Evolutionary conservation across 2,329 filamentous ascomycete genomes (phyloP).

Genomic region (Ustilaginoidea virens): DNA sequence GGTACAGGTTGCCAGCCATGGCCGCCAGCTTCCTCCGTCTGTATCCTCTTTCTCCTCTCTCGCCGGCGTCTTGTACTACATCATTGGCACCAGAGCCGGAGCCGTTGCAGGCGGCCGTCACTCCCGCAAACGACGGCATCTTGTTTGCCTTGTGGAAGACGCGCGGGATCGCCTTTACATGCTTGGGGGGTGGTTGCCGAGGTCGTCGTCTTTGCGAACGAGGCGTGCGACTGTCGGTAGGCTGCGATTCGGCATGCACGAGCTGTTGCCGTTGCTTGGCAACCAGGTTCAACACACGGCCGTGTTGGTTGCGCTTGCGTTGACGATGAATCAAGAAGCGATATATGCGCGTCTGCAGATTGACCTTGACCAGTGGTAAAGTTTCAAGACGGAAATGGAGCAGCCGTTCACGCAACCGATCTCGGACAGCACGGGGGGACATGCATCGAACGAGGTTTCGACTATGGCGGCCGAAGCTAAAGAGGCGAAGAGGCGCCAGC

Average conservation of each 20-base stretch:
- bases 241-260: slow-evolving; percentile 20
- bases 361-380: slow-evolving; percentile 53
- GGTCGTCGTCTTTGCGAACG: not conserved
- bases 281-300: slow-evolving; percentile 28
- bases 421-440: slow-evolving; percentile 46
- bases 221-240: not conserved
- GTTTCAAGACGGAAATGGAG: slow-evolving; percentile 60
- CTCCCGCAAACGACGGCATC: slow-evolving; percentile 13
- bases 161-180: slow-evolving; percentile 18
- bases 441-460: slow-evolving; percentile 47
- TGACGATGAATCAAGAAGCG: slow-evolving; percentile 54
- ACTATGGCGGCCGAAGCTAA: slow-evolving; percentile 21
- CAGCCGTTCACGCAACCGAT: slow-evolving; percentile 49
- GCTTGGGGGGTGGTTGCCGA: slow-evolving; percentile 9
- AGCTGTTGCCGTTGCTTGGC: slow-evolving; percentile 27
- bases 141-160: slow-evolving; percentile 12
- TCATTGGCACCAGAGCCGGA: slow-evolving; percentile 14
- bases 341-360: slow-evolving; percentile 63
- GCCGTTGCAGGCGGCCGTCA: slow-evolving; percentile 12
- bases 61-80: slow-evolving; percentile 10
- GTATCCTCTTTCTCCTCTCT: slow-evolving; percentile 45
- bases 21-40: slow-evolving; percentile 62
- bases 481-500: slow-evolving; percentile 29
- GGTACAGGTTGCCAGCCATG: slow-evolving; percentile 41
- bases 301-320: slow-evolving; percentile 33